Conservation (phyloP, 2,329 filamentous ascomycete species). For the Sporothrix pallida region DNA sequence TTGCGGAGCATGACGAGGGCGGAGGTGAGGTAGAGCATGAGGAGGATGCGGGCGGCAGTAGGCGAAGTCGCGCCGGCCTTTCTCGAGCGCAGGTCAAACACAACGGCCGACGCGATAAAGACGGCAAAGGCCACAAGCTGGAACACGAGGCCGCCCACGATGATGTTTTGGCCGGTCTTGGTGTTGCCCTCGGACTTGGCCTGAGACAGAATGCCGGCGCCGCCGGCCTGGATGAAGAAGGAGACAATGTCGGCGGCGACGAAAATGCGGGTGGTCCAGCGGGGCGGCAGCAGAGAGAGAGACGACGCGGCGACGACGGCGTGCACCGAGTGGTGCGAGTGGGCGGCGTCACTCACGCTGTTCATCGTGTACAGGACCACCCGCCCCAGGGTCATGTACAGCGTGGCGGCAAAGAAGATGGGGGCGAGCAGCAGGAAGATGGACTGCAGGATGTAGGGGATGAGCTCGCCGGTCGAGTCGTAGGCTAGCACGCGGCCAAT, state of each 20-base stretch:
- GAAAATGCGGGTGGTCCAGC: slow-evolving; percentile 60
- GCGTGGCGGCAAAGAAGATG: slow-evolving; percentile 55
- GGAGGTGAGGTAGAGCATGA: slow-evolving; percentile 7
- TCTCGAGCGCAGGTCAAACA: not conserved
- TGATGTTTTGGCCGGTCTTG: slow-evolving; percentile 55
- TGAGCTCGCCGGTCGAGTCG: slow-evolving; percentile 44
- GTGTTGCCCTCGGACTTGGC: slow-evolving; percentile 40
- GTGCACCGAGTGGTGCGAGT: slow-evolving; percentile 3
- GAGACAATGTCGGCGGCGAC: slow-evolving; percentile 60
- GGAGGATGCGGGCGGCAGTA: not conserved
- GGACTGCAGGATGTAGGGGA: slow-evolving; percentile 51
- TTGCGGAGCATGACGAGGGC: slow-evolving; percentile 15
- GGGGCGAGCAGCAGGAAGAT: slow-evolving; percentile 55
- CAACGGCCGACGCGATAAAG: slow-evolving; percentile 49
- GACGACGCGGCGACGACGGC: not conserved
- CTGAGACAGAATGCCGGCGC: slow-evolving; percentile 41
- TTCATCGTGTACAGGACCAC: slow-evolving; percentile 48
- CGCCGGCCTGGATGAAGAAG: slow-evolving; percentile 57
- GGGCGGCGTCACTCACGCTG: not conserved
- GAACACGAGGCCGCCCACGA: slow-evolving; percentile 61
- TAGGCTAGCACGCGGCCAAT: slow-evolving; percentile 39
- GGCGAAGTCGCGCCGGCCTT: not conserved
- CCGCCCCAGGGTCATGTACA: slow-evolving; percentile 58
- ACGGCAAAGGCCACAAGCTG: slow-evolving; percentile 64
- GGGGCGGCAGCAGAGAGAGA: slow-evolving; percentile 36